Base-by-base conservation (phyloP, 345 rosid genomes). In the Eucalyptus polyanthemos region DNA sequence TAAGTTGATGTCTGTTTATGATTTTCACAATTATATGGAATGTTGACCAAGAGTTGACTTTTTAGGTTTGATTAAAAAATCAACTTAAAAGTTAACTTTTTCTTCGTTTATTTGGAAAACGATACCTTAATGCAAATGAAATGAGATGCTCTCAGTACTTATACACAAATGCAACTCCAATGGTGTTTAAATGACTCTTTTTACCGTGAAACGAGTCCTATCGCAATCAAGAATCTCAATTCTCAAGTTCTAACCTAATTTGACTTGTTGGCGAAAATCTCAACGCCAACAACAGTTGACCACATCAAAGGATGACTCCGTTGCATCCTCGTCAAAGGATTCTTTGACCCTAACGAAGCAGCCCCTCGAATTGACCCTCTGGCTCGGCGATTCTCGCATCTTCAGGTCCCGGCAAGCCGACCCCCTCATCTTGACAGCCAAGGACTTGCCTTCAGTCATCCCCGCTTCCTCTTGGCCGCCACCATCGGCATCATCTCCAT, bases 311-410 rank as follows among this genome's bases (percentile, higher is more conserved):
- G 96, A 95, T 11, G 96, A 94, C 80, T 89, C 89, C 87, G 81
- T 91, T 56, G 95, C 91, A 37, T 91, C 94, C 60, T 95, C 95
- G 9, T 95, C 94, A 19, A 98, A 91, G 92, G 97, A 95, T 90
- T 96, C 99, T 80, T 96, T 95, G 31, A 92, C 91, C 89, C 95
- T 97, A 2, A 91, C 89, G 31, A 97, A 94, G 87, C 87, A 95
- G 92, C 89, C 95, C 87, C 91, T 94, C 16, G 94, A 93, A 25
- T 65, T 87, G 80, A 44, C 45, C 80, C 76, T 76, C 67, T 88
- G 86, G 3, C 56, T 86, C 88, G 88, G 90, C 65, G 50, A 17
- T 62, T 50, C 13, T 31, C 49, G 53, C 58, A 27, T 37, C 90
- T 56, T 60, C 93, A 90, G 25, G 60, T 88, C 89, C 88, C 88